Evolutionary conservation across 2,329 filamentous ascomycete species (phyloP).

Genomic region (Plenodomus lindquistii): DNA sequence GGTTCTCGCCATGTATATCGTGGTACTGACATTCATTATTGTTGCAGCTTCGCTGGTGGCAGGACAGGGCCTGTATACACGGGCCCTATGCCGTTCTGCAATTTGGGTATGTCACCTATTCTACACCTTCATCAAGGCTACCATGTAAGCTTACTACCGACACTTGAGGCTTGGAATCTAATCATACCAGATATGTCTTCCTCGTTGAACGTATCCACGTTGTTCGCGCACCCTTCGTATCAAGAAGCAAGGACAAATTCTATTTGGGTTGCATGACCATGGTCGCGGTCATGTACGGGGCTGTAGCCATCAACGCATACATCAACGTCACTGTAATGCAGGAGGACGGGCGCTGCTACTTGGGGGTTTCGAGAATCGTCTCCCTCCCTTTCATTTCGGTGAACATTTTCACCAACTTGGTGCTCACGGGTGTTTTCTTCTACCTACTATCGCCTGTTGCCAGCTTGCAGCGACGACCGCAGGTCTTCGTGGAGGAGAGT

Average conservation of each 20-base stretch:
- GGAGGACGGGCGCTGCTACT: constrained; percentile 38
- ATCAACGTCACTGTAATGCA: constrained; percentile 32
- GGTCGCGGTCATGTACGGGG: constrained; percentile 22
- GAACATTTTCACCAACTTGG: constrained; percentile 41
- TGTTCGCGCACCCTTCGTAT: constrained; percentile 35
- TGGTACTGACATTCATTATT: constrained; percentile 22
- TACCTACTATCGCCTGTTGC: constrained; percentile 35
- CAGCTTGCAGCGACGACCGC: not conserved
- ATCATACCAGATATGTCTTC: constrained; percentile 37
- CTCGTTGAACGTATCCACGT: constrained; percentile 46
- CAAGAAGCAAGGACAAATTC: constrained; percentile 37
- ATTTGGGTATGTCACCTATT: constrained; percentile 45
- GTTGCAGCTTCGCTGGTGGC: constrained; percentile 28
- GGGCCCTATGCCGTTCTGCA: constrained; percentile 31
- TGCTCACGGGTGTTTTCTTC: constrained; percentile 43
- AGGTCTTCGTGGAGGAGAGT: not conserved
- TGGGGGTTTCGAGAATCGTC: constrained; percentile 40
- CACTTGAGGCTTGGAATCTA: not conserved
- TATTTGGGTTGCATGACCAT: constrained; percentile 35
- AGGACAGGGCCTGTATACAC: constrained; percentile 32
- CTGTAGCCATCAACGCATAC: constrained; percentile 29
- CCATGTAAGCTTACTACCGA: constrained; percentile 18
- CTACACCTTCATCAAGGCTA: constrained; percentile 39
- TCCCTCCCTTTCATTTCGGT: constrained; percentile 41
- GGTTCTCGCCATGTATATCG: constrained; percentile 19